These are phyloP conservation scores for Heliocybe sulcata DNA, from an alignment of 1,284 basidiomycete genomes.

Conservation along the genomic window DNA sequence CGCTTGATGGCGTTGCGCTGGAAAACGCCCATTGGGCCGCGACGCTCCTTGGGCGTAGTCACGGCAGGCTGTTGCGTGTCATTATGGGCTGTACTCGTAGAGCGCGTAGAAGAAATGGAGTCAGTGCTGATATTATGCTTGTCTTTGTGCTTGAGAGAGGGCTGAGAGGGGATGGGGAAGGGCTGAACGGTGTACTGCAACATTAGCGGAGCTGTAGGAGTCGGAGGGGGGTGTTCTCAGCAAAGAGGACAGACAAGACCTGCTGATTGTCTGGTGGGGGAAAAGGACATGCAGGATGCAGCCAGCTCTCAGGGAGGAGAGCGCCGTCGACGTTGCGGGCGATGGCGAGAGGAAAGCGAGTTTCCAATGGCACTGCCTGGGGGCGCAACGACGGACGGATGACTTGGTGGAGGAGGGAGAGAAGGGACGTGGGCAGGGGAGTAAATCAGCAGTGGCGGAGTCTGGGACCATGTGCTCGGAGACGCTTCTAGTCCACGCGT, in stretches of 20 bases:
- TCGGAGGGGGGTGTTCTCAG: constrained; percentile 19
- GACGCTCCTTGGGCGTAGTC: not conserved
- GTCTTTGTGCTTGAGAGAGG: constrained; percentile 32
- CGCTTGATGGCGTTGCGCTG: not conserved
- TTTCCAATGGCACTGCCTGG: constrained; percentile 10
- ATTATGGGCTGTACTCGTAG: not conserved
- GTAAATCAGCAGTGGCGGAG: not conserved
- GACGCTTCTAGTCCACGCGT: constrained; percentile 2
- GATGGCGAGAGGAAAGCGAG: constrained; percentile 12
- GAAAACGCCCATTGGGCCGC: not conserved
- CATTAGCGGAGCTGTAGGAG: constrained; percentile 33
- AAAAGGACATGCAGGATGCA: constrained; percentile 7
- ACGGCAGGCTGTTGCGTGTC: not conserved
- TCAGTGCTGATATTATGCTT: constrained; percentile 41
- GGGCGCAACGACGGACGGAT: constrained; percentile 8
- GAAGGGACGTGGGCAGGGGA: constrained; percentile 17
- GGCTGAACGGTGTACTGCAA: constrained; percentile 61
- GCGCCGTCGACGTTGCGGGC: constrained; percentile 14
- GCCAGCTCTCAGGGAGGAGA: constrained; percentile 4
- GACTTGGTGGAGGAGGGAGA: constrained; percentile 11
- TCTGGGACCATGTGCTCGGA: not conserved
- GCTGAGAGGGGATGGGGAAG: constrained; percentile 35
- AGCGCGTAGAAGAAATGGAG: constrained; percentile 11
- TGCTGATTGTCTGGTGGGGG: constrained; percentile 13
- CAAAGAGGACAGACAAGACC: constrained; percentile 8